phyloP scores from a whole-genome alignment of 345 rosid species.

The Eucalyptus marginata region DNA sequence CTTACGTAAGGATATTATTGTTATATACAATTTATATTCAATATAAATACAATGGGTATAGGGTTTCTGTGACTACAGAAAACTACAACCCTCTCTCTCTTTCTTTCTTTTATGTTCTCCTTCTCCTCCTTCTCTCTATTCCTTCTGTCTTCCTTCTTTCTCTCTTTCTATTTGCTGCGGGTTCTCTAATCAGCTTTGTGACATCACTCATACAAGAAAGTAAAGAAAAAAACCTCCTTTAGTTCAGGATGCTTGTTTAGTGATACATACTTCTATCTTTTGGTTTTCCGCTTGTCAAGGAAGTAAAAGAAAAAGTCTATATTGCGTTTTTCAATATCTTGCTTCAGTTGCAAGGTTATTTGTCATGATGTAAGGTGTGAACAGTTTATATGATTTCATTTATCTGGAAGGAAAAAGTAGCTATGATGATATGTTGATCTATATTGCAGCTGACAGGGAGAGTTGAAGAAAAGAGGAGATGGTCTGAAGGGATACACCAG shows the following conservation, averaged over 20 bases:
- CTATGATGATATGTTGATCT: background rate
- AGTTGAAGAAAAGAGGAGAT: constrained; percentile 95
- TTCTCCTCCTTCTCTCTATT: no score
- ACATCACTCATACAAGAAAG: background rate
- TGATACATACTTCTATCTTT: background rate
- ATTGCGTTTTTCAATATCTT: background rate
- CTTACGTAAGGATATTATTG: no score
- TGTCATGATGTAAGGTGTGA: background rate
- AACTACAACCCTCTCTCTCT: no score
- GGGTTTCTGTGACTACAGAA: no score
- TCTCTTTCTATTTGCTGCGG: no score
- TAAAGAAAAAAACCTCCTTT: background rate
- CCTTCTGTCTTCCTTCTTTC: no score
- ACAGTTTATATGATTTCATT: background rate
- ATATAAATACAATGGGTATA: no score
- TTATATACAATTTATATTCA: no score
- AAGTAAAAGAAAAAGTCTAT: background rate
- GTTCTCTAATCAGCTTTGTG: no score
- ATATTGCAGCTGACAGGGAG: constrained; percentile 80
- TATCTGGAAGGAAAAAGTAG: background rate
- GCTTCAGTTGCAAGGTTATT: background rate
- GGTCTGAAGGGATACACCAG: constrained; percentile 98
- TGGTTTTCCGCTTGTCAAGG: background rate
- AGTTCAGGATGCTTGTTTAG: background rate
- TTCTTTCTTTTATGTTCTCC: no score